Conservation (phyloP, 257 asterid species). For the Verbena officinalis region DNA sequence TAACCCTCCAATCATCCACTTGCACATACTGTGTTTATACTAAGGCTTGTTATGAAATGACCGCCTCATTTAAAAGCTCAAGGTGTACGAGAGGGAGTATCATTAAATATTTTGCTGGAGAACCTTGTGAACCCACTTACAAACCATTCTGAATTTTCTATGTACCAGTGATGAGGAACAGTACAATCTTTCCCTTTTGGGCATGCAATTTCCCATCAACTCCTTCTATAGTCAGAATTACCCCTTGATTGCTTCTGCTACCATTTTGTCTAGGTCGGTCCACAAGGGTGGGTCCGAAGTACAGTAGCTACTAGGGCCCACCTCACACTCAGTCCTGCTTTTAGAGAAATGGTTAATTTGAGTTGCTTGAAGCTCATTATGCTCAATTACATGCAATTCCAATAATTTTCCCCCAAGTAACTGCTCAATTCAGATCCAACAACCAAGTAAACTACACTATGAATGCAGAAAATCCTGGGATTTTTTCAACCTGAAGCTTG, state of each 20-base stretch:
- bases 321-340: neutral
- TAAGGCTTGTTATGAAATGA: neutral
- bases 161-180: neutral
- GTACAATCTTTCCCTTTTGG: neutral
- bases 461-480: constrained; percentile 17
- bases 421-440: no score
- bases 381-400: neutral
- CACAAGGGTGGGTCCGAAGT: neutral
- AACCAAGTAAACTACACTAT: neutral
- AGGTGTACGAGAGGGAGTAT: no score
- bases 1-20: constrained; percentile 7
- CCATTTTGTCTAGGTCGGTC: neutral
- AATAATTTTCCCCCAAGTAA: neutral
- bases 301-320: neutral
- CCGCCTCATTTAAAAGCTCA: no score
- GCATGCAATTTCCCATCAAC: neutral
- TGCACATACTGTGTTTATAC: neutral
- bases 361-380: constrained; percentile 13
- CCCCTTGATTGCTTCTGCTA: neutral
- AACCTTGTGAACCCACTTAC: neutral
- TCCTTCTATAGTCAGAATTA: neutral
- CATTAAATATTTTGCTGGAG: no score
- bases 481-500: constrained; percentile 14
- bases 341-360: neutral
- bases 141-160: neutral